These are phyloP conservation scores for Berkeleyomyces basicola DNA, from an alignment of 2,329 filamentous ascomycete genomes.

Conservation along the genomic window DNA sequence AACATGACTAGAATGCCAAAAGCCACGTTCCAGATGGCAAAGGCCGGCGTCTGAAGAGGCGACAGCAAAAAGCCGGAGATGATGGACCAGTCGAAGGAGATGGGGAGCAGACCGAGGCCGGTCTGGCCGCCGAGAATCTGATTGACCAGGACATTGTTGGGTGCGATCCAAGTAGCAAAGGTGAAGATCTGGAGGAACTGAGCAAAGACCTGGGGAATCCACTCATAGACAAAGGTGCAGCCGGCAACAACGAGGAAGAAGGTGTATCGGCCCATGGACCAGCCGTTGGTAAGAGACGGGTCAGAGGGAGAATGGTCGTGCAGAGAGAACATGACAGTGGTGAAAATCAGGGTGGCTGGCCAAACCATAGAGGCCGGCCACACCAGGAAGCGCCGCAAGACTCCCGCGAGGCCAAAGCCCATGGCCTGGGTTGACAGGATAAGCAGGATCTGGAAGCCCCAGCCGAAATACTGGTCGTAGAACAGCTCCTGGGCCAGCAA, in stretches of 20 bases:
- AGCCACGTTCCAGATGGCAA: constrained; percentile 40
- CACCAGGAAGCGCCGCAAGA: constrained; percentile 36
- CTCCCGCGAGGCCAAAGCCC: constrained; percentile 40
- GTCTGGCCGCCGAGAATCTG: constrained; percentile 44
- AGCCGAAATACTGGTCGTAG: constrained; percentile 38
- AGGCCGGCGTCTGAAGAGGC: constrained; percentile 34
- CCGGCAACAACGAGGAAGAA: constrained; percentile 42
- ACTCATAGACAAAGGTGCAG: constrained; percentile 36
- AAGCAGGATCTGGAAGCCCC: constrained; percentile 37
- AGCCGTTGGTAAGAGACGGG: constrained; percentile 37
- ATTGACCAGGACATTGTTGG: constrained; percentile 41
- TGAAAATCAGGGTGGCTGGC: constrained; percentile 38
- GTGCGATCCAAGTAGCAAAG: constrained; percentile 45
- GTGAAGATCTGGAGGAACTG: constrained; percentile 39
- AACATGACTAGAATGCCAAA: constrained; percentile 38
- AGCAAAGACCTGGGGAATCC: constrained; percentile 34
- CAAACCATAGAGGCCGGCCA: constrained; percentile 41
- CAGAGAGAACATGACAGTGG: constrained; percentile 33
- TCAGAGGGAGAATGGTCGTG: constrained; percentile 30
- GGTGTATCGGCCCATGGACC: constrained; percentile 46
- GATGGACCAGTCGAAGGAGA: constrained; percentile 39
- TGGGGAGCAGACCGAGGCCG: constrained; percentile 41
- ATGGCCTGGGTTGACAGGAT: constrained; percentile 38
- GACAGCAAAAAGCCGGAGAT: constrained; percentile 33
- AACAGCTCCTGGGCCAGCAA: constrained; percentile 35